phyloP scores from a whole-genome alignment of 352 stramenopile species.

The Globisporangium cylindrosporum region DNA sequence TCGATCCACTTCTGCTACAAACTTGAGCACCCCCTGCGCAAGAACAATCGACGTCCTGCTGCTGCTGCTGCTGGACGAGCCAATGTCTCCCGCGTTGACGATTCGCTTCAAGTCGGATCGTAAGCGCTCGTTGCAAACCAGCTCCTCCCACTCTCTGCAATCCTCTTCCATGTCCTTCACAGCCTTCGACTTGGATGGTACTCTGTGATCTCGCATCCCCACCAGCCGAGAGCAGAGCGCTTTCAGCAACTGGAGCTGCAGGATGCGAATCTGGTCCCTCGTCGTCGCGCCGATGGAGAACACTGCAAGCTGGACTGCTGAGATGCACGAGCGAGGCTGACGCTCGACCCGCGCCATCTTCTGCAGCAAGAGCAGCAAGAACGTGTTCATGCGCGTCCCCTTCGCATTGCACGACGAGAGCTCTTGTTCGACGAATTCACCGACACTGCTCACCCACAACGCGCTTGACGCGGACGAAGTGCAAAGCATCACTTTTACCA shows the following conservation, averaged over 20 bases:
- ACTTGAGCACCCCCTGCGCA: constrained; percentile 40
- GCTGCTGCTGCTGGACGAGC: constrained; percentile 15
- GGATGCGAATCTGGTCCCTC: constrained; percentile 35
- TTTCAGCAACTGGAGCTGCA: constrained; percentile 53
- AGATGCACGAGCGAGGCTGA: constrained; percentile 14
- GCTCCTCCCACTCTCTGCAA: constrained; percentile 27
- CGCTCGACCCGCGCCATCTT: constrained; percentile 24
- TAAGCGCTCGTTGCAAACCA: constrained; percentile 51
- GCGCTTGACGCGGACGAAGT: constrained; percentile 2
- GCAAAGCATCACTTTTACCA: constrained; percentile 44
- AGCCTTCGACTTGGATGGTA: not conserved
- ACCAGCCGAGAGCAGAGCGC: constrained; percentile 37
- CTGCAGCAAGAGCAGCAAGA: constrained; percentile 51
- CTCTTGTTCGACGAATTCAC: constrained; percentile 46
- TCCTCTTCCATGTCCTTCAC: constrained; percentile 5
- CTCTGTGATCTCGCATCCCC: constrained; percentile 16
- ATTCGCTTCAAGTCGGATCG: constrained; percentile 42
- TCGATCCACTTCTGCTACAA: constrained; percentile 14
- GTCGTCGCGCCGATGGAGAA: constrained; percentile 31
- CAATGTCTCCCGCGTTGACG: constrained; percentile 18
- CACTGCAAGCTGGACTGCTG: constrained; percentile 40
- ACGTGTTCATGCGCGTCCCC: constrained; percentile 42
- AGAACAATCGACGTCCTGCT: constrained; percentile 38
- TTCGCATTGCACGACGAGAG: constrained; percentile 37
- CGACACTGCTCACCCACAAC: constrained; percentile 22